A percentile compares a stretch with the other conserved stretches of the same genome.
phyloP scores from a whole-genome alignment of 805 yeast species.

The Saitoella complicata region DNA sequence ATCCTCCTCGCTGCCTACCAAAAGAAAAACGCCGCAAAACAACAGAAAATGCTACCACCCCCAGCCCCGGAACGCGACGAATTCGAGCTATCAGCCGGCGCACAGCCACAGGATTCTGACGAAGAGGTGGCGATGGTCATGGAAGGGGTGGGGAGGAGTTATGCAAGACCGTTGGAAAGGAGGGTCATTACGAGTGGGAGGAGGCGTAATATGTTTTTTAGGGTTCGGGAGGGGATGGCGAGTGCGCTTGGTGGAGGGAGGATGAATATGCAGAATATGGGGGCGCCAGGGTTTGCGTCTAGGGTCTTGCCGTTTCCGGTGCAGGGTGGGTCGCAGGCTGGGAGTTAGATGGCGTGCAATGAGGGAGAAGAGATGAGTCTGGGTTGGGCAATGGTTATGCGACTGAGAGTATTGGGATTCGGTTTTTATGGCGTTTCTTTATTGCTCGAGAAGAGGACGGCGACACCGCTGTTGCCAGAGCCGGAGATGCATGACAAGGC shows the following conservation, averaged over 20 bases:
- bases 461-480: no score
- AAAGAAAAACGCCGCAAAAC: slow-evolving; percentile 77
- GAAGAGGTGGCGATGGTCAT: slow-evolving; percentile 85
- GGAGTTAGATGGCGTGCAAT: no score
- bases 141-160: slow-evolving; percentile 68
- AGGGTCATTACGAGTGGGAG: slow-evolving; percentile 55
- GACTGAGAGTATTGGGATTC: no score
- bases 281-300: not conserved
- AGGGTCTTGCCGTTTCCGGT: no score
- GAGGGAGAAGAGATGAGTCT: no score
- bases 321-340: no score
- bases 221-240: slow-evolving; percentile 91
- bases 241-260: slow-evolving; percentile 44
- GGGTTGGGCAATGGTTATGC: no score
- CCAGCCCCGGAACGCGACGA: slow-evolving; percentile 25
- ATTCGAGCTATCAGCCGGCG: slow-evolving; percentile 17
- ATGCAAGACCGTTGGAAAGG: slow-evolving; percentile 64
- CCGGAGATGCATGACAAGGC: no score
- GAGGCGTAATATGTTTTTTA: slow-evolving; percentile 53
- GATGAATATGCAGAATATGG: slow-evolving; percentile 2
- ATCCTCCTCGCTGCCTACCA: slow-evolving; percentile 76
- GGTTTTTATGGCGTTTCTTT: no score
- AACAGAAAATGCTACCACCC: slow-evolving; percentile 32
- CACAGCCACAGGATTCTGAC: slow-evolving; percentile 52
- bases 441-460: no score